Evolutionary conservation across 805 yeast species (phyloP).

Genomic region (Myxozyma sirexii): DNA sequence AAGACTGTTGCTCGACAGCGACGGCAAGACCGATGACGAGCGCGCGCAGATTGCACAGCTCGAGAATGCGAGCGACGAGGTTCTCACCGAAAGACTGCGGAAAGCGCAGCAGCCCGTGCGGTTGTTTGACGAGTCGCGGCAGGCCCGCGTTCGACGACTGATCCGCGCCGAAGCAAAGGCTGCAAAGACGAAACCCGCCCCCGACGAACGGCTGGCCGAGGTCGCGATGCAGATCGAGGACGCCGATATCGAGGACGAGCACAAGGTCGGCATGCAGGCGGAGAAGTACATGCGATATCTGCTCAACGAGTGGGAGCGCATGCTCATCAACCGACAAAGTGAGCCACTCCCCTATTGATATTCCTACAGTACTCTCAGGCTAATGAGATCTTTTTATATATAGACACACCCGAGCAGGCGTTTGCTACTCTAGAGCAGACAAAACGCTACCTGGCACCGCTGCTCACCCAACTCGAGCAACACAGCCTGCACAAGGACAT

Average conservation of each 20-base stretch:
- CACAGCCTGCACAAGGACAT: conserved; percentile 46
- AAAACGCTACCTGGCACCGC: conserved; percentile 53
- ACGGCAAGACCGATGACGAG: not conserved
- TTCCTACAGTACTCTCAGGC: not conserved
- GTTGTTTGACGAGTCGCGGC: conserved; percentile 37
- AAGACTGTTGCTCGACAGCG: not conserved
- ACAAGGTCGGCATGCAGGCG: conserved; percentile 47
- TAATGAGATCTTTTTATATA: no score
- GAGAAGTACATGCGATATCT: conserved; percentile 54
- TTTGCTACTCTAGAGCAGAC: conserved; percentile 50
- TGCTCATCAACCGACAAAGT: conserved; percentile 45
- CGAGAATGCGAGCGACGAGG: conserved; percentile 34
- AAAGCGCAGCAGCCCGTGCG: conserved; percentile 37
- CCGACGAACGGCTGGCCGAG: conserved; percentile 40
- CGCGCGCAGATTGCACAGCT: not conserved
- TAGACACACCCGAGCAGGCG: conserved; percentile 35
- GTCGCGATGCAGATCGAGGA: conserved; percentile 36
- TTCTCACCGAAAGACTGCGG: conserved; percentile 37
- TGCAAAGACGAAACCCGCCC: conserved; percentile 18
- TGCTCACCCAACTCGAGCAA: conserved; percentile 57
- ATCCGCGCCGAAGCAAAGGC: conserved; percentile 31
- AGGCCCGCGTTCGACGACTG: conserved; percentile 33
- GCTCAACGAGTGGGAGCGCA: conserved; percentile 49
- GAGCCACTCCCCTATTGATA: not conserved
- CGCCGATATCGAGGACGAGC: conserved; percentile 44